Percentiles rank a stretch among this genome's conserved stretches.
Evolutionary conservation across 306 rosid species (phyloP).

Genomic region (Castanopsis chinensis): DNA sequence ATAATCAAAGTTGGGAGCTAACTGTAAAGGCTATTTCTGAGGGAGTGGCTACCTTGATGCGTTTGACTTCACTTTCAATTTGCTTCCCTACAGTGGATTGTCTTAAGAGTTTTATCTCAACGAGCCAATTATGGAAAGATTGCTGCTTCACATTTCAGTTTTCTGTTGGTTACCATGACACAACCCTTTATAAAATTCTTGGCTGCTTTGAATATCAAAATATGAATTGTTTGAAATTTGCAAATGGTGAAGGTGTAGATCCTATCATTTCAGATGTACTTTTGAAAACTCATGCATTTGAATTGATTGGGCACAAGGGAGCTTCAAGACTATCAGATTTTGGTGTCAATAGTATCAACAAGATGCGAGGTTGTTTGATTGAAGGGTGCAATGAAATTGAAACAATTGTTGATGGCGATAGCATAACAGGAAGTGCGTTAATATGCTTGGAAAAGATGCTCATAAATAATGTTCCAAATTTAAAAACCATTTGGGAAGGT

Average conservation of each 20-base stretch:
- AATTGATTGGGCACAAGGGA: constrained; percentile 19
- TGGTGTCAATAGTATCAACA: not conserved
- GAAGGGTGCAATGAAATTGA: not conserved
- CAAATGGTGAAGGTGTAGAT: constrained; percentile 1
- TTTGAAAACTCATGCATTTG: constrained; percentile 28
- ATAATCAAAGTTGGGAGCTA: not conserved
- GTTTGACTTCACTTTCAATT: constrained; percentile 9
- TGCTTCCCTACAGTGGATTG: constrained; percentile 16
- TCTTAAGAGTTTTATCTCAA: constrained; percentile 18
- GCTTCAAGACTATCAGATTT: constrained; percentile 10
- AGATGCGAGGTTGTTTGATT: constrained; percentile 22
- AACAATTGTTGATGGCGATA: no score
- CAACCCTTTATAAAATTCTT: constrained; percentile 15
- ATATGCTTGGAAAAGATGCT: no score
- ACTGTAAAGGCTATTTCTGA: not conserved
- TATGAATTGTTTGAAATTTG: constrained; percentile 20
- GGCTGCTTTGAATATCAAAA: constrained; percentile 21
- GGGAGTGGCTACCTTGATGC: constrained; percentile 5
- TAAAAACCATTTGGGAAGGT: no score
- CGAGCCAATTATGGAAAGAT: constrained; percentile 8
- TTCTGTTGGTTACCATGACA: constrained; percentile 23
- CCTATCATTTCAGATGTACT: constrained; percentile 2
- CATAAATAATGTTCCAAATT: constrained; percentile 5
- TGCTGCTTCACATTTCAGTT: constrained; percentile 12
- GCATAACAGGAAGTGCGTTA: accelerated